A percentile compares a stretch with the other conserved stretches of the same genome.
Conservation (phyloP, 257 asterid species). For the Fraxinus excelsior region DNA sequence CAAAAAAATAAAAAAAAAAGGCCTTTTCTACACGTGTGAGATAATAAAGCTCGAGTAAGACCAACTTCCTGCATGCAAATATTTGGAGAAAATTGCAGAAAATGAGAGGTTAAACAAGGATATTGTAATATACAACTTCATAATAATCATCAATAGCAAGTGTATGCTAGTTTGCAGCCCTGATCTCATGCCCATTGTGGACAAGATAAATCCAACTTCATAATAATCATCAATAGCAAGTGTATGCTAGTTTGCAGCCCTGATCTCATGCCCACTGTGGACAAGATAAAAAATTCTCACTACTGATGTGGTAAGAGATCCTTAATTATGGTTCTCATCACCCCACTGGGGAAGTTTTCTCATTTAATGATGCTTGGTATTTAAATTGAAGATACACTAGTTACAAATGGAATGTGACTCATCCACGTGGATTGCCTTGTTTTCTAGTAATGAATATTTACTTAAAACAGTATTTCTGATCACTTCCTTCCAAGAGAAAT, state of each 20-base stretch:
- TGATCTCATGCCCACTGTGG: too few relatives aligned
- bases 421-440: background rate
- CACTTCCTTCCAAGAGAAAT: slow-evolving; percentile 1
- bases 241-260: background rate
- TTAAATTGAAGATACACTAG: background rate
- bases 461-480: background rate
- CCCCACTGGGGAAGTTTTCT: background rate
- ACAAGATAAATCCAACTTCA: background rate
- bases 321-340: too few relatives aligned
- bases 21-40: background rate
- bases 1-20: background rate
- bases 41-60: background rate
- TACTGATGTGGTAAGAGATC: too few relatives aligned
- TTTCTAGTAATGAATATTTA: background rate
- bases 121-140: background rate
- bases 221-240: background rate
- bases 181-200: too few relatives aligned
- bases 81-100: background rate
- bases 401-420: background rate
- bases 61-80: slow-evolving; percentile 11
- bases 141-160: background rate
- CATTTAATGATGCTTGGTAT: background rate
- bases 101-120: background rate
- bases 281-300: too few relatives aligned
- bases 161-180: background rate